phyloP scores from a whole-genome alignment of 208 protist species.

The Porcisia hertigi region DNA sequence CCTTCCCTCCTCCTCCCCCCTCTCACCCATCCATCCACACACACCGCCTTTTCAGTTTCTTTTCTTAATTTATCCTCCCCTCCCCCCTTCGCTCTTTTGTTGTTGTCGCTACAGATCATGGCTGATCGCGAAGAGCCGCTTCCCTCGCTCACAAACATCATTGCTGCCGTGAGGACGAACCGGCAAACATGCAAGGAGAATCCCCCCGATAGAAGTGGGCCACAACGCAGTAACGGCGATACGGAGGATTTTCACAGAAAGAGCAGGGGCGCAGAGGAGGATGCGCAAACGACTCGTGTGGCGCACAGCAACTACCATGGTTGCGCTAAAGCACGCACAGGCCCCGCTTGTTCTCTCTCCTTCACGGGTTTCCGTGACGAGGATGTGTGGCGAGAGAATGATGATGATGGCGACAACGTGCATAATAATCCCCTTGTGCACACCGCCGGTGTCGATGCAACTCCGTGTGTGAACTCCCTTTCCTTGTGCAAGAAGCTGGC shows the following conservation, averaged over 20 bases:
- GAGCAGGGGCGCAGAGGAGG: not conserved
- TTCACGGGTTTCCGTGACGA: constrained; percentile 43
- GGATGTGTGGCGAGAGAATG: constrained; percentile 20
- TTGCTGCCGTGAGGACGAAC: not conserved
- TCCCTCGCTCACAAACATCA: not conserved
- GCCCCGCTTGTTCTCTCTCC: constrained; percentile 4
- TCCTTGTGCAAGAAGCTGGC: constrained; percentile 8
- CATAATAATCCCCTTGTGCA: not conserved
- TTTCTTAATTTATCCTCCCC: not conserved
- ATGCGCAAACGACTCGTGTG: constrained; percentile 1
- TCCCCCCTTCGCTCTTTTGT: not conserved
- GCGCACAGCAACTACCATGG: not conserved
- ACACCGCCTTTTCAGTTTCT: not conserved
- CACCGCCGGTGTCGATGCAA: not conserved
- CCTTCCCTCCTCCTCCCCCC: not conserved
- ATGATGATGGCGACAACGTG: not conserved
- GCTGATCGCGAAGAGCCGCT: not conserved
- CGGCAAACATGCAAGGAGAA: not conserved
- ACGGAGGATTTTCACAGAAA: not conserved
- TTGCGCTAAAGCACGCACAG: not conserved
- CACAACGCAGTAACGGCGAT: not conserved
- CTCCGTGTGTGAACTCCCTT: not conserved
- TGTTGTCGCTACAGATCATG: not conserved
- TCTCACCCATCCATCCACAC: no score
- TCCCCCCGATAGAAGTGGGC: not conserved